These are phyloP conservation scores for Fonsecaea multimorphosa DNA, from an alignment of 2,329 filamentous ascomycete species.

Conservation along the genomic window DNA sequence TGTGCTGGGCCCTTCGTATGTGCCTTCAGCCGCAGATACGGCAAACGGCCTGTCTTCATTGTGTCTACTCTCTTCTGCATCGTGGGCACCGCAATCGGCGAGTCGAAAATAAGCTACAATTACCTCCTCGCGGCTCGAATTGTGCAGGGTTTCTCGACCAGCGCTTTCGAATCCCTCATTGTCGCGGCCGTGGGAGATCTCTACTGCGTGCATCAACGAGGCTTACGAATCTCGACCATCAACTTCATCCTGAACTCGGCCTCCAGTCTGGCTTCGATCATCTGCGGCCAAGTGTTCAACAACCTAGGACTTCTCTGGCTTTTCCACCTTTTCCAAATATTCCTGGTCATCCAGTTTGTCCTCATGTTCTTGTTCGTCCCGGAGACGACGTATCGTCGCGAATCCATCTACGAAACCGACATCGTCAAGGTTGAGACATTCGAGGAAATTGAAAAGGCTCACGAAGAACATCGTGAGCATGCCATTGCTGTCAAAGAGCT, in stretches of 20 bases:
- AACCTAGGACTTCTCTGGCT: constrained; percentile 33
- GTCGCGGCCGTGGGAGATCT: constrained; percentile 55
- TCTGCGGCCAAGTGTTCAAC: constrained; percentile 32
- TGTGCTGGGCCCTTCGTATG: constrained; percentile 25
- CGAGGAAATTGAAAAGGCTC: constrained; percentile 20
- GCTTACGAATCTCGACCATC: constrained; percentile 27
- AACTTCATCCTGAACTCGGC: constrained; percentile 23
- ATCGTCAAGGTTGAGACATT: constrained; percentile 14
- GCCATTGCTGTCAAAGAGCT: constrained; percentile 20
- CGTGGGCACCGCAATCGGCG: constrained; percentile 52
- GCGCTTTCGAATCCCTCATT: constrained; percentile 57
- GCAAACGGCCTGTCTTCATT: constrained; percentile 41
- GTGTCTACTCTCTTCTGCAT: constrained; percentile 42
- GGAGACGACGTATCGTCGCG: constrained; percentile 39
- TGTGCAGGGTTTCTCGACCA: constrained; percentile 54
- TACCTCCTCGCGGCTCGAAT: constrained; percentile 57
- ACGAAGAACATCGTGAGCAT: constrained; percentile 18
- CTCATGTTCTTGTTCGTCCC: constrained; percentile 40
- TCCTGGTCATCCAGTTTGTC: constrained; percentile 38
- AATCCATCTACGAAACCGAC: constrained; percentile 38
- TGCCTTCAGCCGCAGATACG: constrained; percentile 54
- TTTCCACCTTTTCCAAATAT: constrained; percentile 39
- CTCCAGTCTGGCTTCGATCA: constrained; percentile 46
- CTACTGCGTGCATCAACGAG: constrained; percentile 41
- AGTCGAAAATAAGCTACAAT: constrained; percentile 51